Evolutionary conservation across 371 early-diverging fungal species (phyloP).

Genomic region (Apophysomyces sp.): DNA sequence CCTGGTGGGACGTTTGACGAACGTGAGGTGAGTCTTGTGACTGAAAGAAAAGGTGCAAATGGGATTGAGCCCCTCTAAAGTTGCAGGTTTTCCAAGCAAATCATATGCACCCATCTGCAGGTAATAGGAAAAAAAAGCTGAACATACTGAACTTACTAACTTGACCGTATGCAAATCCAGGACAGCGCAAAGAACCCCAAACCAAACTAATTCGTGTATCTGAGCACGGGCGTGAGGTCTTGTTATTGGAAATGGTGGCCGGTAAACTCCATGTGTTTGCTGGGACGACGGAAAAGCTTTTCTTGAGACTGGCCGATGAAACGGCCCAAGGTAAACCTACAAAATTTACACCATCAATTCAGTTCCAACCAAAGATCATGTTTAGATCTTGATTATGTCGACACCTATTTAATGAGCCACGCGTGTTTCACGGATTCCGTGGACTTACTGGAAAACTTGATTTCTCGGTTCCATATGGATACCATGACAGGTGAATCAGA

Average conservation of each 20-base stretch:
- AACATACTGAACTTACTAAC: background rate
- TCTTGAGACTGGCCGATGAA: conserved; percentile 60
- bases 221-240: background rate
- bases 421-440: conserved; percentile 54
- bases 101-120: background rate
- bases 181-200: background rate
- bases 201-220: background rate
- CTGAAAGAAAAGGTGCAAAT: background rate
- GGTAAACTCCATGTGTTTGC: conserved; percentile 57
- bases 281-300: conserved; percentile 53
- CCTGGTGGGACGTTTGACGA: background rate
- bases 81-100: conserved; percentile 1
- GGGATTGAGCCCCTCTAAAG: background rate
- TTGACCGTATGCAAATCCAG: background rate
- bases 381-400: conserved; percentile 62
- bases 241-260: conserved; percentile 5
- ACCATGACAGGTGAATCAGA: conserved; percentile 45
- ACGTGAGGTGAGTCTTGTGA: background rate
- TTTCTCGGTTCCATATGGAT: conserved; percentile 50
- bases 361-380: background rate
- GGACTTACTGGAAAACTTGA: conserved; percentile 51
- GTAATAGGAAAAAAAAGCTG: background rate
- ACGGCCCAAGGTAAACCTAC: conserved; percentile 46
- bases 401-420: conserved; percentile 55
- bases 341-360: background rate